These are phyloP conservation scores for Erythrophleum fordii DNA, from an alignment of 306 rosid species.

Conservation along the genomic window DNA sequence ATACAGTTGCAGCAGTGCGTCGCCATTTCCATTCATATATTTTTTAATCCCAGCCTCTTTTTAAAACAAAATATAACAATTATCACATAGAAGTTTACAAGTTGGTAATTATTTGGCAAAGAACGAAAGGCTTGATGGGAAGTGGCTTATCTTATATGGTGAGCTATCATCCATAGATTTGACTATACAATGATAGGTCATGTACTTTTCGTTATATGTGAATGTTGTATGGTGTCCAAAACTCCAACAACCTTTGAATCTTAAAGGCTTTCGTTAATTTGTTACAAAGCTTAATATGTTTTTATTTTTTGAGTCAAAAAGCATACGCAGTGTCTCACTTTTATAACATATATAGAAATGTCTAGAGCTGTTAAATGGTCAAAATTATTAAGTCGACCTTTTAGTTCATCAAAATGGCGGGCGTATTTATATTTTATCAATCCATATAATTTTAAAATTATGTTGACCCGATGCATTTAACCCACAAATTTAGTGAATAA, in stretches of 20 bases:
- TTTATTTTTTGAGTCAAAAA: no score
- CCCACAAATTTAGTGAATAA: no score
- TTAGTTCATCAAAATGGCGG: no score
- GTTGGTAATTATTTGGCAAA: conserved; percentile 47
- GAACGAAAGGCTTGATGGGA: conserved; percentile 11
- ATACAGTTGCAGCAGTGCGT: conserved; percentile 34
- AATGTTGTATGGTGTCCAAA: conserved; percentile 48
- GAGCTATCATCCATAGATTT: conserved; percentile 36
- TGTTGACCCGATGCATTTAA: no score
- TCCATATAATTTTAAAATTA: no score
- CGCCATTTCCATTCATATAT: conserved; percentile 33
- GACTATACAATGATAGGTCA: conserved; percentile 18
- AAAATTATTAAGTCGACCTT: no score
- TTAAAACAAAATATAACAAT: conserved; percentile 5
- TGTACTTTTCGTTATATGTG: conserved; percentile 30
- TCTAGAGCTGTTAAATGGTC: no score
- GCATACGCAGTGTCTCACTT: neutral
- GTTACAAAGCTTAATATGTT: neutral
- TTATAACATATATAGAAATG: no score
- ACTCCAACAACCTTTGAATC: conserved; percentile 70
- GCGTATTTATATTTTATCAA: no score
- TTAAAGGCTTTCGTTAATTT: conserved; percentile 26
- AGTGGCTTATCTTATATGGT: conserved; percentile 17
- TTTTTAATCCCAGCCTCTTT: neutral
- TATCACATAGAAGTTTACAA: conserved; percentile 20